Evolutionary conservation across 805 yeast species (phyloP).

Genomic region (Ogataea chonburiensis): DNA sequence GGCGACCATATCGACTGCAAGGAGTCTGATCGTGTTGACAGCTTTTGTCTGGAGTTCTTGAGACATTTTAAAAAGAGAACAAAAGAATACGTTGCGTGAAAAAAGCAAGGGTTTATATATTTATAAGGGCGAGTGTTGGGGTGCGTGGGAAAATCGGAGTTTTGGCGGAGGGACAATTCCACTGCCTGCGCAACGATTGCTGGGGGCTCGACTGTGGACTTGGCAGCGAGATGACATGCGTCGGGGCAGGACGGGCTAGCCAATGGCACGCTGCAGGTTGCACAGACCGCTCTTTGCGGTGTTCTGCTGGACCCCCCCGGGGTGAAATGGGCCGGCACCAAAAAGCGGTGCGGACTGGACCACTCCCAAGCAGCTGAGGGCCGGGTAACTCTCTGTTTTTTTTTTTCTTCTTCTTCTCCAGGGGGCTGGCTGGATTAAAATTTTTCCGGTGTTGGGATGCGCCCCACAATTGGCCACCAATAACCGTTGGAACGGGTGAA

Average conservation of each 20-base stretch:
- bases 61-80: constrained; percentile 23
- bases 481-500: constrained; percentile 8
- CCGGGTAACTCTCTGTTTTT: constrained; percentile 8
- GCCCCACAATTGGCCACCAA: constrained; percentile 11
- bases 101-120: constrained; percentile 5
- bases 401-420: too few relatives aligned
- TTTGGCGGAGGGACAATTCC: constrained; percentile 4
- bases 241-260: too few relatives aligned
- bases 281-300: too few relatives aligned
- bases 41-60: constrained; percentile 70
- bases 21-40: constrained; percentile 81
- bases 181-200: too few relatives aligned
- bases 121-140: constrained; percentile 5
- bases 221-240: too few relatives aligned
- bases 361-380: neutral
- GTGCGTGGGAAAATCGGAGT: constrained; percentile 10
- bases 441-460: constrained; percentile 12
- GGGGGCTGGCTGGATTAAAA: constrained; percentile 1
- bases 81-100: constrained; percentile 12
- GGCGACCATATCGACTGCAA: constrained; percentile 84
- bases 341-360: constrained; percentile 2
- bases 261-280: too few relatives aligned
- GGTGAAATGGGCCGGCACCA: constrained; percentile 6
- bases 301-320: constrained; percentile 1
- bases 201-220: too few relatives aligned